A percentile compares a stretch with the other conserved stretches of the same genome.
These are phyloP conservation scores for Fusarium keratoplasticum DNA, from an alignment of 2,329 filamentous ascomycete species.

Conservation along the genomic window DNA sequence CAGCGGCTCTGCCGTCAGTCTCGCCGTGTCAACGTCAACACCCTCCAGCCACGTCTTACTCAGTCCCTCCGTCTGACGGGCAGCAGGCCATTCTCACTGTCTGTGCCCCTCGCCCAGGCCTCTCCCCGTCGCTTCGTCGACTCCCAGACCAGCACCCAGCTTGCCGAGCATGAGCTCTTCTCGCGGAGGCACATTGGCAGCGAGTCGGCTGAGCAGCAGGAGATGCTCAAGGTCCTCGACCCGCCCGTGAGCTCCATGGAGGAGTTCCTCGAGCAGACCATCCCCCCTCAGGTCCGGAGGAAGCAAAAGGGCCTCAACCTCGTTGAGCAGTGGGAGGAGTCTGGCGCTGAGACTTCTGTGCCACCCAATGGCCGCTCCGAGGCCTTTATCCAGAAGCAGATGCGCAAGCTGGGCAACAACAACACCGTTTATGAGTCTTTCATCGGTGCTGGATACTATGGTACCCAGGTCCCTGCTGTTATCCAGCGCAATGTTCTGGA, in stretches of 20 bases:
- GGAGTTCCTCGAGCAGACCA: conserved; percentile 85
- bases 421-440: conserved; percentile 70
- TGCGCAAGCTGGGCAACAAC: conserved; percentile 63
- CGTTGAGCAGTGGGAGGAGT: conserved; percentile 46
- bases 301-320: conserved; percentile 42
- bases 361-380: conserved; percentile 42
- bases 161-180: conserved; percentile 60
- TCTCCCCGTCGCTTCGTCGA: conserved; percentile 34
- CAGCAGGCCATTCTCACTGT: conserved; percentile 32
- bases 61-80: conserved; percentile 19
- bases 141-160: conserved; percentile 30
- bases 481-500: conserved; percentile 94
- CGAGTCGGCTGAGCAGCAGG: conserved; percentile 71
- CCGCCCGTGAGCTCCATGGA: conserved; percentile 81
- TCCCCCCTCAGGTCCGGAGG: conserved; percentile 76
- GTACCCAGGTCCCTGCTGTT: conserved; percentile 84
- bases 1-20: conserved; percentile 43
- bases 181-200: conserved; percentile 89
- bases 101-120: conserved; percentile 10
- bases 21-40: conserved; percentile 28
- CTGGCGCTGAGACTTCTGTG: conserved; percentile 33
- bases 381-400: conserved; percentile 57
- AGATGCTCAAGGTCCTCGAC: conserved; percentile 84
- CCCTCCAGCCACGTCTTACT: conserved; percentile 35
- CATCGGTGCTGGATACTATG: conserved; percentile 90